These are phyloP conservation scores for Fusarium solani-melongenae DNA, from an alignment of 2,329 filamentous ascomycete species.

Conservation along the genomic window DNA sequence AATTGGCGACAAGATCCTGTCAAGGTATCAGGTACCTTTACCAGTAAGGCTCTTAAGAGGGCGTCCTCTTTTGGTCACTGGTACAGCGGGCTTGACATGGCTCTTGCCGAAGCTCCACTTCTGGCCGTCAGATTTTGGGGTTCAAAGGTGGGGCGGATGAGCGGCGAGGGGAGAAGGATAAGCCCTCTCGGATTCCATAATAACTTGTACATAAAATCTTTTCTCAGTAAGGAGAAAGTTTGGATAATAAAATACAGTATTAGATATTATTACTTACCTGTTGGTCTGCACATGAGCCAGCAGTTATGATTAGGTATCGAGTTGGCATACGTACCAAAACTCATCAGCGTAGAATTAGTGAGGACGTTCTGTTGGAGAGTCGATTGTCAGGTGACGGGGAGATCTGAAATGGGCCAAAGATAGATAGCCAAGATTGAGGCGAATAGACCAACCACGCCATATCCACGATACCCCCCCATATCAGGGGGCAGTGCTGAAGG, in stretches of 20 bases:
- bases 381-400: background rate
- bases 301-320: no score
- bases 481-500: background rate
- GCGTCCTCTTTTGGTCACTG: no score
- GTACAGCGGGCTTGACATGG: no score
- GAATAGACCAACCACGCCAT: background rate
- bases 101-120: no score
- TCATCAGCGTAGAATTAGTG: background rate
- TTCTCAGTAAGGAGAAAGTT: background rate
- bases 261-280: background rate
- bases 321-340: background rate
- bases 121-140: no score
- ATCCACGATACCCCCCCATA: background rate
- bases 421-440: background rate
- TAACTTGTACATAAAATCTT: background rate
- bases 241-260: background rate
- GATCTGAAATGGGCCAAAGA: background rate
- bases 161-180: no score
- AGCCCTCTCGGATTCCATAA: background rate
- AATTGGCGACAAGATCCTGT: no score
- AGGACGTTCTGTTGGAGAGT: background rate
- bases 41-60: no score
- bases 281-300: no score
- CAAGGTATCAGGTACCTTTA: no score
- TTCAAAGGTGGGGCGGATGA: no score